Base-by-base conservation (phyloP, 176 grass and related monocot genomes). In the Lolium multiflorum region DNA sequence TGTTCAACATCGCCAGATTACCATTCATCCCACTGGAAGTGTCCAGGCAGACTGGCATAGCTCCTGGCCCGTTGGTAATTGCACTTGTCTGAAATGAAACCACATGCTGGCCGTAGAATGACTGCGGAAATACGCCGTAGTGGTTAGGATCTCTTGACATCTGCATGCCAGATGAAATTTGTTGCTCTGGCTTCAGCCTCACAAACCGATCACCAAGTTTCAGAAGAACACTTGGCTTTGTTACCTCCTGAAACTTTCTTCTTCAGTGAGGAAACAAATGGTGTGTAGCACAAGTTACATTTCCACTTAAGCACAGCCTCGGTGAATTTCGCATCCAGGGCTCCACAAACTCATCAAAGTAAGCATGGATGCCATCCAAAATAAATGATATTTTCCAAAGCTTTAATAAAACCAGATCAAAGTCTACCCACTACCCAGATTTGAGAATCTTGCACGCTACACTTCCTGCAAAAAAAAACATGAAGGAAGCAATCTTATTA, bases 41-140 rank as follows among this genome's bases (percentile, higher is more conserved):
- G 82, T 87, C 87, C 60, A 88, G 67, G 79, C 63, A 89, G 77
- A 88, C 86, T 43, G 92, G 89, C 22, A 93, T 81, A 20, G 79
- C 69, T 52, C 62, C 92, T n/a, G 62, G 55, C 77, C 80, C 78
- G 60, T 73, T 92, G 62, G 90, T 85, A 82, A 89, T 14, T 78
- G 89, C 57, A 37, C 87, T 82, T 5, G 89, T 79, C 78, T 99
- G 97, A 93, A 99, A 97, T 4, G 94, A 99, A 91, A 99, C 94
- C 60, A 97, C 85, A 82, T 89, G 94, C 79, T 99, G 94, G 65
- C 93, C 87, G 78, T 75, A 90, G 75, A 93, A 91, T 20, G 92
- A 87, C 55, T 91, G 89, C 11, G 92, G 87, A 87, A 99, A 94
- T 61, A 77, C 63, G 43, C 87, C 91, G 72, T 81, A 97, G 71